A percentile compares a stretch with the other conserved stretches of the same genome.
Evolutionary conservation across 768 basidiomycete genomes (phyloP).

Genomic region (Suillus lakei): DNA sequence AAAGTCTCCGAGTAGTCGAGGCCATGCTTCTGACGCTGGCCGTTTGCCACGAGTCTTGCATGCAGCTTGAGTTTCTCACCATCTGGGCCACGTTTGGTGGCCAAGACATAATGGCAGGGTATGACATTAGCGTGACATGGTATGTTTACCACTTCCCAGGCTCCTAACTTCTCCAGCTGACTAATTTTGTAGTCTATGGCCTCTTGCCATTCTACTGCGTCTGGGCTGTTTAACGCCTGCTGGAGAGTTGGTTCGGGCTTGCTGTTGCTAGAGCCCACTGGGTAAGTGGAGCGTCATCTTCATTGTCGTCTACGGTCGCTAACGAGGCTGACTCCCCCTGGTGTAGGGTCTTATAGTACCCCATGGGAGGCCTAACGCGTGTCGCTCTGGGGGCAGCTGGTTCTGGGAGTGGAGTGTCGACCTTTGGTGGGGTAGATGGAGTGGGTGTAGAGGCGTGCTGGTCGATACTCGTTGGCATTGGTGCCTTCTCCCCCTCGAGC

Average conservation of each 20-base stretch:
- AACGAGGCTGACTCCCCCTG: neutral
- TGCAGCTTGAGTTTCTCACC: neutral
- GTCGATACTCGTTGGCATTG: neutral
- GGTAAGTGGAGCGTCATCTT: neutral
- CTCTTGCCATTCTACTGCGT: slow-evolving; percentile 9
- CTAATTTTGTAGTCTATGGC: slow-evolving; percentile 16
- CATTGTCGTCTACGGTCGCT: neutral
- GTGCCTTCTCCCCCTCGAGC: slow-evolving; percentile 14
- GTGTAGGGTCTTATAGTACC: slow-evolving; percentile 2
- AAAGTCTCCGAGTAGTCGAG: slow-evolving; percentile 30
- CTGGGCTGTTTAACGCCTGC: slow-evolving; percentile 7
- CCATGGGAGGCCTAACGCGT: neutral
- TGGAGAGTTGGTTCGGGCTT: neutral
- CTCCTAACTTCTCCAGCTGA: slow-evolving; percentile 25
- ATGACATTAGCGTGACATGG: slow-evolving; percentile 34
- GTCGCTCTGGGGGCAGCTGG: neutral
- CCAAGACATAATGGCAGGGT: slow-evolving; percentile 16
- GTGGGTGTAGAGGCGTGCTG: neutral
- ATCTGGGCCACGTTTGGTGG: slow-evolving; percentile 5
- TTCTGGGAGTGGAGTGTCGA: neutral
- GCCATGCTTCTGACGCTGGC: neutral
- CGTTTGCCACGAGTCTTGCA: slow-evolving; percentile 3
- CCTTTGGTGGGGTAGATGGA: neutral
- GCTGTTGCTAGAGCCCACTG: neutral
- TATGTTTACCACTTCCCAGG: slow-evolving; percentile 28